Conservation (phyloP, 176 grass and related monocot genomes). For the Saccharum spontaneum region DNA sequence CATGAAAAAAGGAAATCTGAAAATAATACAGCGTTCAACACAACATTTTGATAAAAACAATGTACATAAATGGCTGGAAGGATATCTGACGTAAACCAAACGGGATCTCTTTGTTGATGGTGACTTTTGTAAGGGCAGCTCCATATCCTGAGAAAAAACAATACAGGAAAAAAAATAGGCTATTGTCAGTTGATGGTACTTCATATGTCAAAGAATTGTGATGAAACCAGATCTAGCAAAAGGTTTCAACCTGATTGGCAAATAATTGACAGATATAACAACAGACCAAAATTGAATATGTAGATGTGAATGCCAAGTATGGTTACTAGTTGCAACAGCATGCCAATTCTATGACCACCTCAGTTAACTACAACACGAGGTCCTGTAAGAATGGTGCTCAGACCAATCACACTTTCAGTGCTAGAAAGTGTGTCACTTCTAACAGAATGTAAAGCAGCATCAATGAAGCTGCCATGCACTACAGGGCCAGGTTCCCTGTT, state of each 20-base stretch:
- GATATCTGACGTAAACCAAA: slow-evolving; percentile 98
- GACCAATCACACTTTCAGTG: neutral
- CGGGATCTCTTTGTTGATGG: slow-evolving; percentile 74
- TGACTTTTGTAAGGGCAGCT: slow-evolving; percentile 81
- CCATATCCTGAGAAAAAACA: slow-evolving; percentile 68
- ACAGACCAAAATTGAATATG: neutral
- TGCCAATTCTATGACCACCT: neutral
- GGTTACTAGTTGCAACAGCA: neutral
- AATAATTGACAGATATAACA: slow-evolving; percentile 7
- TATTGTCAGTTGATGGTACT: slow-evolving; percentile 6
- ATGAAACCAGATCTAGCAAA: neutral
- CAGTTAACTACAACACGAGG: neutral
- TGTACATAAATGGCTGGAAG: slow-evolving; percentile 30
- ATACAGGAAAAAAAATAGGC: slow-evolving; percentile 13
- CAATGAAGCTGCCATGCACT: neutral
- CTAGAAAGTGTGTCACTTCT: neutral
- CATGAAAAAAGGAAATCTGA: neutral
- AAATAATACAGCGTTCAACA: neutral
- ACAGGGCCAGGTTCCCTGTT: neutral
- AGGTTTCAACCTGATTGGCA: neutral
- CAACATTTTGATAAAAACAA: neutral
- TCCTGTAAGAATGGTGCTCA: neutral
- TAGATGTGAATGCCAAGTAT: neutral
- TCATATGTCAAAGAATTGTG: neutral
- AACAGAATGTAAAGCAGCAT: slow-evolving; percentile 1